These are phyloP conservation scores for Glycine latifolia DNA, from an alignment of 306 rosid species.

Conservation along the genomic window DNA sequence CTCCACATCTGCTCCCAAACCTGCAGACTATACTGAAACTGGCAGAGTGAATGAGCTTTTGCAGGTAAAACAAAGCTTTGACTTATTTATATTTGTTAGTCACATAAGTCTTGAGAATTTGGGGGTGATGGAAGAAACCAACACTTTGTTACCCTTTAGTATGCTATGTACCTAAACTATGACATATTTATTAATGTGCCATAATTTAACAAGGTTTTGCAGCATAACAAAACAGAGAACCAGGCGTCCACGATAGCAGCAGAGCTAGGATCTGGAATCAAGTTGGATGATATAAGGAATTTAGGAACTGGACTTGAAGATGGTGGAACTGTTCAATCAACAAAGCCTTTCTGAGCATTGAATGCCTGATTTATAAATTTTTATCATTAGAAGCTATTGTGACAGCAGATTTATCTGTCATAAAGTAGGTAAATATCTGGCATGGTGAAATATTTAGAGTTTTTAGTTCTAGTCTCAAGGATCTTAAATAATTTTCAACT, in stretches of 20 bases:
- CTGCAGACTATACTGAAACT: conserved; percentile 54
- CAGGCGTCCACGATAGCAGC: conserved; percentile 49
- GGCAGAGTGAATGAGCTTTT: conserved; percentile 72
- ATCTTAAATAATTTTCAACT: conserved; percentile 36
- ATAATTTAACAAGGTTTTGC: conserved; percentile 62
- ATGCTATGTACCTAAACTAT: conserved; percentile 2
- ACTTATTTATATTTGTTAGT: background rate
- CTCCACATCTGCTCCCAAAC: conserved; percentile 45
- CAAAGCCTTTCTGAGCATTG: conserved; percentile 29
- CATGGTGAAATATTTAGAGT: conserved; percentile 43
- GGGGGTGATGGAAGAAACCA: conserved; percentile 14
- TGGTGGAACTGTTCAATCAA: conserved; percentile 46
- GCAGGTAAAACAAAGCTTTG: conserved; percentile 68
- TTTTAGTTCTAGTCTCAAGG: conserved; percentile 33
- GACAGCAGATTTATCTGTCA: conserved; percentile 22
- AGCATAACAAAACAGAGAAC: conserved; percentile 62
- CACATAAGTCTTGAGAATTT: background rate
- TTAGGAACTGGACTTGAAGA: conserved; percentile 47
- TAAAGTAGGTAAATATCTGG: conserved; percentile 36
- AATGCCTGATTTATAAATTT: conserved; percentile 16
- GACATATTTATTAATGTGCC: conserved; percentile 39
- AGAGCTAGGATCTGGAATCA: conserved; percentile 48
- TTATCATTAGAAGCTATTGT: conserved; percentile 24
- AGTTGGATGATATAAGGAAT: conserved; percentile 50
- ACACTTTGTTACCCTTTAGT: conserved; percentile 19